A percentile compares a stretch with the other conserved stretches of the same genome.
Conservation (phyloP, 176 grass and related monocot genomes). For the Cenchrus americanus region DNA sequence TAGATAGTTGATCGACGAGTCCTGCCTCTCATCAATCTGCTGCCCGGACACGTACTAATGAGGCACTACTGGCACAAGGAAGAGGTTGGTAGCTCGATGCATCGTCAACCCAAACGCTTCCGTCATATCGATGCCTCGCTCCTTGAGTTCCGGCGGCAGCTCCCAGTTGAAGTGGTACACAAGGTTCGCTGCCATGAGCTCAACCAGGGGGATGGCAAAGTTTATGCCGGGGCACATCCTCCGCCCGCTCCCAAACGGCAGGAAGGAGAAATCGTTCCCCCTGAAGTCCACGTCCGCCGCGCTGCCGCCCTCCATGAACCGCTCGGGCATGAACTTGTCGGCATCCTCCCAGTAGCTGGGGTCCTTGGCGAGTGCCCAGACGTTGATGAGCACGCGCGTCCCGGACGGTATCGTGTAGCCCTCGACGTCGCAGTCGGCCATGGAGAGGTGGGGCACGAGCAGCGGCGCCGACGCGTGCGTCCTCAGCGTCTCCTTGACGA, state of each 20-base stretch:
- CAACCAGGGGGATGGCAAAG: not conserved
- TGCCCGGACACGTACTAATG: too few species aligned
- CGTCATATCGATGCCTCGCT: too few species aligned
- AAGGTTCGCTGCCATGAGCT: too few species aligned
- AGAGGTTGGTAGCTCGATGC: too few species aligned
- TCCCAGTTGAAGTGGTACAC: too few species aligned
- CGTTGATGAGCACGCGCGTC: not conserved
- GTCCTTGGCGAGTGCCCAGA: not conserved
- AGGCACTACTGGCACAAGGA: too few species aligned
- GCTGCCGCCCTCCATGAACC: not conserved
- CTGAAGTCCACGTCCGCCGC: not conserved
- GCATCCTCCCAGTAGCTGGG: not conserved
- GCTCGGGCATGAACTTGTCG: not conserved
- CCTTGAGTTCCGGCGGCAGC: too few species aligned
- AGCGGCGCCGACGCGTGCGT: not conserved
- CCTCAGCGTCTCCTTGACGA: not conserved
- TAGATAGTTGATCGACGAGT: too few species aligned
- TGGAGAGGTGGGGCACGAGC: not conserved
- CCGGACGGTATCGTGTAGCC: not conserved
- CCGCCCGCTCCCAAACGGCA: not conserved
- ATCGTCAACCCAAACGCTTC: too few species aligned
- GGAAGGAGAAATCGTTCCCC: not conserved
- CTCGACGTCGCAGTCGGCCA: not conserved
- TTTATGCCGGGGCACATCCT: not conserved
- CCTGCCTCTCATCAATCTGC: too few species aligned